Conservation (phyloP, 2,329 filamentous ascomycete species). For the Passalora sequoiae region DNA sequence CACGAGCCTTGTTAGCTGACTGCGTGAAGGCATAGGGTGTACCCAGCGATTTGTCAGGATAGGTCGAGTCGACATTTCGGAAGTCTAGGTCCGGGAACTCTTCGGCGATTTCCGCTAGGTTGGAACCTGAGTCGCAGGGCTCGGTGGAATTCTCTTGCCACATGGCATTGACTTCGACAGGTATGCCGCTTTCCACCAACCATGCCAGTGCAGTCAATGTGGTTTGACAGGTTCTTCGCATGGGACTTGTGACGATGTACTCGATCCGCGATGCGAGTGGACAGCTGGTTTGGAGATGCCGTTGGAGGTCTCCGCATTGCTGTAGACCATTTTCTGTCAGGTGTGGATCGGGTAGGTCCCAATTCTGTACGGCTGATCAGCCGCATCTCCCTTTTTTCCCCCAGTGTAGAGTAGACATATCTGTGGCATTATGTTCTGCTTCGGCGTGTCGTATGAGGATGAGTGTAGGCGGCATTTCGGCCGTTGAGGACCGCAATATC, state of each 20-base stretch:
- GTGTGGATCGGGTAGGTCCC: constrained; percentile 39
- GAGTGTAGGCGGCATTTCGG: constrained; percentile 38
- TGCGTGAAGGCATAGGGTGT: constrained; percentile 51
- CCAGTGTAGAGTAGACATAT: constrained; percentile 17
- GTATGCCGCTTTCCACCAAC: constrained; percentile 52
- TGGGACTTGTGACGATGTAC: constrained; percentile 58
- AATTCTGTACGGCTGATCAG: constrained; percentile 29
- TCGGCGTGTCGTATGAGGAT: constrained; percentile 45
- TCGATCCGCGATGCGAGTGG: constrained; percentile 44
- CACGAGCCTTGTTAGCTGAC: constrained; percentile 52
- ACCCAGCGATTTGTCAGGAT: constrained; percentile 56
- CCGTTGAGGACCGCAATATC: not conserved
- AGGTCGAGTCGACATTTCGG: constrained; percentile 52
- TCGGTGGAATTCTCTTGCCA: constrained; percentile 56
- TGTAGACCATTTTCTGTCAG: constrained; percentile 39
- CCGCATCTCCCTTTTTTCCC: not conserved
- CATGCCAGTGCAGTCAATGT: constrained; percentile 54
- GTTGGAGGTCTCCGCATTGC: constrained; percentile 39
- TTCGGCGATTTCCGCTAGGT: constrained; percentile 39
- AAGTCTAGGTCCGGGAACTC: constrained; percentile 57
- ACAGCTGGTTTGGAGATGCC: constrained; percentile 34
- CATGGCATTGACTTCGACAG: constrained; percentile 53
- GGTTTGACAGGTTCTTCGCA: constrained; percentile 62
- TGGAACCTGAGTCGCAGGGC: constrained; percentile 59
- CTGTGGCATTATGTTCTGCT: constrained; percentile 41